These are phyloP conservation scores for Thielaviopsis euricoi DNA, from an alignment of 2,329 filamentous ascomycete species.

Conservation along the genomic window DNA sequence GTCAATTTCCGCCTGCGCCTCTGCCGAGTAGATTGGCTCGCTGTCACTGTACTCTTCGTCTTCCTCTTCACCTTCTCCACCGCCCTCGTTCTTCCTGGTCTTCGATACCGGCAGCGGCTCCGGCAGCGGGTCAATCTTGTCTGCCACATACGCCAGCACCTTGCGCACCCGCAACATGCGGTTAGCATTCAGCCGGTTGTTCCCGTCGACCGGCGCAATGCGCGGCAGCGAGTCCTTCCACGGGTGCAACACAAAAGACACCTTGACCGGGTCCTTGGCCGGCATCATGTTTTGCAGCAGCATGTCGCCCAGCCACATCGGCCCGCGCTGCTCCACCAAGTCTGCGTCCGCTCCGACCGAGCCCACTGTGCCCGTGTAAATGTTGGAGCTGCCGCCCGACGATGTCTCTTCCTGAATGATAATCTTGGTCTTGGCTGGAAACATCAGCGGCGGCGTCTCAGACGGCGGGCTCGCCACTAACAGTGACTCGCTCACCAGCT, in stretches of 20 bases:
- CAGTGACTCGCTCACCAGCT: slow-evolving; percentile 36
- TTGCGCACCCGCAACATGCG: slow-evolving; percentile 93
- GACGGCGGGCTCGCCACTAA: slow-evolving; percentile 53
- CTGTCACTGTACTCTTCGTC: not conserved
- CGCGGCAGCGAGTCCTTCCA: slow-evolving; percentile 58
- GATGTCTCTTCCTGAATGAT: slow-evolving; percentile 54
- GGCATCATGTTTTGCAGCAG: slow-evolving; percentile 70
- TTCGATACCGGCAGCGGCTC: not conserved
- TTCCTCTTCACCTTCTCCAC: not conserved
- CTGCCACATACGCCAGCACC: slow-evolving; percentile 79
- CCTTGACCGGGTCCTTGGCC: slow-evolving; percentile 81
- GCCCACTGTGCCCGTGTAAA: slow-evolving; percentile 80
- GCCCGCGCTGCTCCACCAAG: slow-evolving; percentile 68
- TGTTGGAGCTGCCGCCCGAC: slow-evolving; percentile 54
- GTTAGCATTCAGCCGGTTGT: slow-evolving; percentile 87
- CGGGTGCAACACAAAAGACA: slow-evolving; percentile 83
- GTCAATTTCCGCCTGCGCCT: slow-evolving; percentile 35
- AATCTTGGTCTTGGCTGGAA: slow-evolving; percentile 49
- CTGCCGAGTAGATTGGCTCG: no score
- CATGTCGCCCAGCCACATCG: slow-evolving; percentile 84
- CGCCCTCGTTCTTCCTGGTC: not conserved
- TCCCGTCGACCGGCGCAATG: slow-evolving; percentile 60
- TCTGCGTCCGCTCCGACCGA: slow-evolving; percentile 63
- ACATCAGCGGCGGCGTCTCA: slow-evolving; percentile 62
- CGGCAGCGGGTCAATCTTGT: slow-evolving; percentile 65